A percentile compares a stretch with the other conserved stretches of the same genome.
Conservation (phyloP, 257 asterid genomes). For the Plantago major region DNA sequence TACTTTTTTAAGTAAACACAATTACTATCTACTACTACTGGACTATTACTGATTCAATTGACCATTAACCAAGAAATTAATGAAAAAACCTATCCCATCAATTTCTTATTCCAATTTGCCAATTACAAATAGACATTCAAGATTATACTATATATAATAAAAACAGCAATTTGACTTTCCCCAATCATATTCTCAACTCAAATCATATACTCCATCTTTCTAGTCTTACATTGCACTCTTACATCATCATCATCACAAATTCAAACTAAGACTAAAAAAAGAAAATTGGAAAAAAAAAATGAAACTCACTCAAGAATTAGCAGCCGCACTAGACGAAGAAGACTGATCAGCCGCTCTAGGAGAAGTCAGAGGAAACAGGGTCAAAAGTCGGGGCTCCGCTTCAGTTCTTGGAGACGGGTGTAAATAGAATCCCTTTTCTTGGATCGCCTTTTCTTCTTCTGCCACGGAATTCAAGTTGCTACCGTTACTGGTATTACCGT, state of each 20-base stretch:
- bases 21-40: too few species aligned
- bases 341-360: conserved; percentile 46
- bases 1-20: too few species aligned
- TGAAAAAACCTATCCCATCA: too few species aligned
- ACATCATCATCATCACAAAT: conserved; percentile 31
- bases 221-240: too few species aligned
- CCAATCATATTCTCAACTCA: conserved; percentile 27
- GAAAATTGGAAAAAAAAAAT: conserved; percentile 5
- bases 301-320: conserved; percentile 45
- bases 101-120: conserved; percentile 21
- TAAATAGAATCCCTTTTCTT: conserved; percentile 62
- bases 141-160: conserved; percentile 19
- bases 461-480: conserved; percentile 34
- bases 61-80: too few species aligned
- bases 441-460: conserved; percentile 83
- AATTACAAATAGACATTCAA: conserved; percentile 12
- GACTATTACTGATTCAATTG: too few species aligned
- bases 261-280: conserved; percentile 7
- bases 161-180: conserved; percentile 17
- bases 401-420: conserved; percentile 75
- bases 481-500: background rate
- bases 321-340: conserved; percentile 19
- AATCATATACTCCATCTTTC: conserved; percentile 31
- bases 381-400: conserved; percentile 79
- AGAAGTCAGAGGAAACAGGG: conserved; percentile 77